Evolutionary conservation across 2,329 filamentous ascomycete genomes (phyloP).

Genomic region (Cryphonectria naterciae): DNA sequence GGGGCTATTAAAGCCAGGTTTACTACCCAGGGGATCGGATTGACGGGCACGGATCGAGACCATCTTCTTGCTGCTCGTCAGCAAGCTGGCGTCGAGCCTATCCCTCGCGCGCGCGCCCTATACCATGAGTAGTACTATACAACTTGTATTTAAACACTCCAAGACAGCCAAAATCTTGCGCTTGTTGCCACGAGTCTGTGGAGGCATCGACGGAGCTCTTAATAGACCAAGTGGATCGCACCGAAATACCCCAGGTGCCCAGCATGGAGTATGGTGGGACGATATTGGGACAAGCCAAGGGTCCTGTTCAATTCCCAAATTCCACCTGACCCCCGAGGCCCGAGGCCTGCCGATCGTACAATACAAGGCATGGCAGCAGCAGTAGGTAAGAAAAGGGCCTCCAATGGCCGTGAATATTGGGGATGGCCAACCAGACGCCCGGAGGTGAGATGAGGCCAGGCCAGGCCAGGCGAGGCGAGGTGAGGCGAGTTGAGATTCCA

Average conservation of each 20-base stretch:
- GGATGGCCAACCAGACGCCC: neutral
- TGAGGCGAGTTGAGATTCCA: neutral
- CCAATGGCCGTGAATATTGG: neutral
- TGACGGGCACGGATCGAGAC: constrained; percentile 5
- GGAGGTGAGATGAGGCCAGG: neutral
- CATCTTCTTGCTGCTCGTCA: neutral
- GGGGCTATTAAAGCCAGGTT: neutral
- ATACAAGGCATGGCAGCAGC: neutral
- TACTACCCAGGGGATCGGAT: neutral
- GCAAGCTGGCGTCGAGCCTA: neutral
- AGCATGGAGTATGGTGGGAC: neutral
- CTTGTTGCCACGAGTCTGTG: neutral
- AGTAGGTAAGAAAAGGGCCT: neutral
- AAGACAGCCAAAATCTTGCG: neutral
- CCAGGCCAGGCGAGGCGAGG: neutral
- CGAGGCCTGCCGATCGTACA: neutral
- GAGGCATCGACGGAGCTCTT: neutral
- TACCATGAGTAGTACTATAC: neutral
- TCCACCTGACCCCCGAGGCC: constrained; percentile 15
- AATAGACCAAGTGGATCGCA: constrained; percentile 10
- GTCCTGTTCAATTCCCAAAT: constrained; percentile 1
- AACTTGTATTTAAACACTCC: neutral
- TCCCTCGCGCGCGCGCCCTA: neutral
- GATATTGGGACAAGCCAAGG: constrained; percentile 15
- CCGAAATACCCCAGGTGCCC: constrained; percentile 7